phyloP scores from a whole-genome alignment of 23 red algal genomes.

The Chondrus crispus region DNA sequence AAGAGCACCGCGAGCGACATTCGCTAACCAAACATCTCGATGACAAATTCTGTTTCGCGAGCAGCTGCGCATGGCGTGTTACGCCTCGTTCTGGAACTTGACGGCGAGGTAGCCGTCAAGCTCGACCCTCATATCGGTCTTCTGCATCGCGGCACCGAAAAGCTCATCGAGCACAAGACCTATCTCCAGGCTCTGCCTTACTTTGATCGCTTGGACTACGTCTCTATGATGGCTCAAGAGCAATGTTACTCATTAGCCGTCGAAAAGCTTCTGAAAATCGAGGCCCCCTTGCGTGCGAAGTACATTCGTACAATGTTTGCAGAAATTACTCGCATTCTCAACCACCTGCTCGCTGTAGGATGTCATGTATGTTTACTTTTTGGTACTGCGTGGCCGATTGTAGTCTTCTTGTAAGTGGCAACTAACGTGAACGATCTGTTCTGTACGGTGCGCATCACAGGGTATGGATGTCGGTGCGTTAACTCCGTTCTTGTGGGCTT shows the following conservation, averaged over 20 bases:
- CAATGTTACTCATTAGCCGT: constrained; percentile 99
- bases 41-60: neutral
- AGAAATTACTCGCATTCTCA: constrained; percentile 96
- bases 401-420: too few relatives aligned
- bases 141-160: constrained; percentile 98
- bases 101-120: constrained; percentile 90
- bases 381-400: too few relatives aligned
- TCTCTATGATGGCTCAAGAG: constrained; percentile 98
- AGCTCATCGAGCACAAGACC: constrained; percentile 99
- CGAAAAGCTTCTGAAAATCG: constrained; percentile 96
- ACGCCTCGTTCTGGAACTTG: constrained; percentile 90
- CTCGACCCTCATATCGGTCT: constrained; percentile 96
- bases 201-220: constrained; percentile 98
- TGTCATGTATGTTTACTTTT: constrained; percentile 79
- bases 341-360: constrained; percentile 93
- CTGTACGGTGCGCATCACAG: neutral
- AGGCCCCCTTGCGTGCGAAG: constrained; percentile 87
- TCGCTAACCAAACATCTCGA: neutral
- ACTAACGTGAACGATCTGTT: too few relatives aligned
- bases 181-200: constrained; percentile 97
- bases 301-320: constrained; percentile 97
- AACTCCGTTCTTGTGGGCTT: constrained; percentile 98
- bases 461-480: constrained; percentile 98
- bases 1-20: too few relatives aligned
- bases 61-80: constrained; percentile 96